phyloP scores from a whole-genome alignment of 2,329 filamentous ascomycete genomes.

The Parascedosporium putredinis region DNA sequence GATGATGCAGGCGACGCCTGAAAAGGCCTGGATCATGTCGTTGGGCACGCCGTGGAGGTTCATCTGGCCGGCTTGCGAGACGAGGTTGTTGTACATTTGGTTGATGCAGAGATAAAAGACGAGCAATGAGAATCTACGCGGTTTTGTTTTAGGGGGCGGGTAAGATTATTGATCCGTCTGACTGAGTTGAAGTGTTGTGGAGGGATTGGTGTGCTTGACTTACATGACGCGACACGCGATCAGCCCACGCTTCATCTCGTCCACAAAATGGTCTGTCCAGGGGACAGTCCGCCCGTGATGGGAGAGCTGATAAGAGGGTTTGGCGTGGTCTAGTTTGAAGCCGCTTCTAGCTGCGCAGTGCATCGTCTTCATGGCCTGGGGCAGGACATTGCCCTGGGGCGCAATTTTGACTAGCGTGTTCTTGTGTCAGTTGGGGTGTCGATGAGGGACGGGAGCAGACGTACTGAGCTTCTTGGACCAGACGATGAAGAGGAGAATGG shows the following conservation, averaged over 20 bases:
- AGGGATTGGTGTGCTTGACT: background rate
- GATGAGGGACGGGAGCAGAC: conserved; percentile 47
- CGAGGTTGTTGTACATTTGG: conserved; percentile 46
- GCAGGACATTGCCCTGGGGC: conserved; percentile 36
- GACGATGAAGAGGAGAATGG: conserved; percentile 48
- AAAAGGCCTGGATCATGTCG: conserved; percentile 64
- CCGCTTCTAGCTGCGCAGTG: background rate
- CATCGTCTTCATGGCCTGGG: conserved; percentile 28
- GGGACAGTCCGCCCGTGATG: conserved; percentile 52
- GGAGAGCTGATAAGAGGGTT: conserved; percentile 52
- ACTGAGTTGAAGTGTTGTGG: background rate
- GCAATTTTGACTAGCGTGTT: background rate
- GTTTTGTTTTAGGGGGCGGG: too few species aligned
- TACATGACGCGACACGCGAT: conserved; percentile 58
- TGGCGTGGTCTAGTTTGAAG: conserved; percentile 26
- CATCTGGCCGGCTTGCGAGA: conserved; percentile 57
- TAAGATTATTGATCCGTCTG: too few species aligned
- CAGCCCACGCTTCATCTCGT: conserved; percentile 60
- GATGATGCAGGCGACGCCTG: conserved; percentile 64
- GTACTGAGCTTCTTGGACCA: conserved; percentile 48
- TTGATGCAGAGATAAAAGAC: conserved; percentile 45
- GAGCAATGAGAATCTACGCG: conserved; percentile 45
- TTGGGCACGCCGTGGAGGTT: conserved; percentile 61
- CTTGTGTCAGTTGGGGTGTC: conserved; percentile 45
- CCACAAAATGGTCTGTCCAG: conserved; percentile 71